A percentile compares a stretch with the other conserved stretches of the same genome.
phyloP scores from a whole-genome alignment of 108 stramenopile genomes.

The Hondaea fermentalgiana region DNA sequence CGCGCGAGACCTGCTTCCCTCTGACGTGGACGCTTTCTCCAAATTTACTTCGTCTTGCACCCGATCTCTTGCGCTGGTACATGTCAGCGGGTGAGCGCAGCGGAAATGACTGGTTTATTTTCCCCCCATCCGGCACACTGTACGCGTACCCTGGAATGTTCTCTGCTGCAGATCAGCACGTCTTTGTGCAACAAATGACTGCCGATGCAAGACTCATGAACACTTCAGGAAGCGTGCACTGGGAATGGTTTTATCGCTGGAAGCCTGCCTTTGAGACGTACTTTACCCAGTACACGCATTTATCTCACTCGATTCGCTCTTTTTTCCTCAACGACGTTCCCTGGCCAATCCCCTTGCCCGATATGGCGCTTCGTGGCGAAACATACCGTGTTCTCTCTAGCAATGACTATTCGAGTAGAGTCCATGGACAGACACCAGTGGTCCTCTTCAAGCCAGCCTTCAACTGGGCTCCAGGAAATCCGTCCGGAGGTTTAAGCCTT shows the following conservation, averaged over 20 bases:
- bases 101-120: constrained; percentile 20
- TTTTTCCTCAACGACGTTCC: constrained; percentile 24
- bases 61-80: constrained; percentile 17
- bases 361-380: neutral
- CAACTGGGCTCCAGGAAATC: neutral
- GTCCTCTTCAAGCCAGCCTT: neutral
- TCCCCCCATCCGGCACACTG: constrained; percentile 21
- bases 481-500: neutral
- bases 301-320: neutral
- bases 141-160: constrained; percentile 23
- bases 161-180: neutral
- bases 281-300: neutral
- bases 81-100: neutral
- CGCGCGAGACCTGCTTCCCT: constrained; percentile 19
- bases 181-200: neutral
- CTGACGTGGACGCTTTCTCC: constrained; percentile 23
- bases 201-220: neutral
- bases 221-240: constrained; percentile 9
- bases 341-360: neutral
- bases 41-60: neutral
- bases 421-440: neutral
- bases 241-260: constrained; percentile 18
- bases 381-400: neutral
- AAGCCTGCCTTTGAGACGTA: neutral
- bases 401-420: neutral